Evolutionary conservation across 2,329 filamentous ascomycete species (phyloP), one percentile per base, ranked within the genome.

Genomic region (Aaosphaeria pasadenensis): DNA sequence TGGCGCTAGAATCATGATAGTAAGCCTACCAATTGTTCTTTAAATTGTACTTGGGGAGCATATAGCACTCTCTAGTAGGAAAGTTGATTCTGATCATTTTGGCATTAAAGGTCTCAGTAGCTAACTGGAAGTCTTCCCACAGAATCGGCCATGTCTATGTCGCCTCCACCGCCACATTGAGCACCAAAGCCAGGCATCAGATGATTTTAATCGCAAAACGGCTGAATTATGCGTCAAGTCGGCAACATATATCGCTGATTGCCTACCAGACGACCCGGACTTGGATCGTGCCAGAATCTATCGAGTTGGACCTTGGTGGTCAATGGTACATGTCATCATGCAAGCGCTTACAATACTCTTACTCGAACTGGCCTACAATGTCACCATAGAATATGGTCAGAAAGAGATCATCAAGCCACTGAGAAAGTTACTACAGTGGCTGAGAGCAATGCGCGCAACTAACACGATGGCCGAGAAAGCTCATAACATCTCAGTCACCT

Each of bases 121-220:
- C 17, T 24, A 24, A 24, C 17, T 24, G 17, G 17, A 24, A 24
- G 17, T 24, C 17, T 24, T 3, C 17, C n/a, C 33, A n/a, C n/a
- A 36, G 33, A 70, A 59, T 30, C 66, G 68, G 7, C 71, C 71
- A n/a, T 71, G 66, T 47, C 54, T 74, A 5, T 74, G 70, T 42
- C 55, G 63, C 31, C 45, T 70, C 17, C 66, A 71, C 30, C 46
- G 56, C 5, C 59, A 59, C 5, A 67, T 69, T 17, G 42, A 53
- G 5, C 56, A 62, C 29, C 68, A 71, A 45, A 59, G 63, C 1
- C 45, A 55, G 29, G 41, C 43, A 24, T 71, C 64, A 2, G 59
- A 55, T 29, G 53, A 57, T 5, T 64, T 72, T 50, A 68, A 71
- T 43, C 50, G 52, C 11, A 59, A 54, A 28, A 62, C 53, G 9